Conservation (phyloP, 2,329 filamentous ascomycete genomes). For the Fusarium sp. region DNA sequence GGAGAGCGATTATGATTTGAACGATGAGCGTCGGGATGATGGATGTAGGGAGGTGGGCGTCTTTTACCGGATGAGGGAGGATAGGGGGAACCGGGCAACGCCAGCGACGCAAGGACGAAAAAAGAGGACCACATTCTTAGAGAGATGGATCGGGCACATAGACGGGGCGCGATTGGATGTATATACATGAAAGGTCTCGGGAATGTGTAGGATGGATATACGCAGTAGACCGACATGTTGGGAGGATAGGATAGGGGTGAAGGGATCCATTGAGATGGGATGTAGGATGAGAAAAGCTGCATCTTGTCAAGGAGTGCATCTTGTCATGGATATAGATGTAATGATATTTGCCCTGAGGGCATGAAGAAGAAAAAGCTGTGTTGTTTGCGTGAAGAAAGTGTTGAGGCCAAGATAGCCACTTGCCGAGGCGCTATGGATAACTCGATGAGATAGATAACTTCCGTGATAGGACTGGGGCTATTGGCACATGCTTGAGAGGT, state of each 20-base stretch:
- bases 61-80: conserved; percentile 11
- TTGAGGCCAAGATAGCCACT: background rate
- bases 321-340: conserved; percentile 20
- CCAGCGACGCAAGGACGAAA: conserved; percentile 10
- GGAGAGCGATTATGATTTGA: conserved; percentile 38
- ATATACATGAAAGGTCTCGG: conserved; percentile 16
- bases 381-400: background rate
- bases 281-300: conserved; percentile 19
- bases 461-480: background rate
- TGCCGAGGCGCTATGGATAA: background rate
- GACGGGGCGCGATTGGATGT: conserved; percentile 28
- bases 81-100: background rate
- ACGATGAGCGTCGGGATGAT: conserved; percentile 26
- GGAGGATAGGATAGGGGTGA: background rate
- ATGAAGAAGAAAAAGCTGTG: background rate
- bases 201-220: conserved; percentile 9
- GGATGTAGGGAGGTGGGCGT: conserved; percentile 10
- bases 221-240: background rate
- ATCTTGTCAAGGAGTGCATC: conserved; percentile 2
- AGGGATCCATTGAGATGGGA: background rate
- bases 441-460: background rate
- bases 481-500: background rate
- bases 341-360: conserved; percentile 20
- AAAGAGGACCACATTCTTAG: conserved; percentile 28
- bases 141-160: conserved; percentile 32